These are phyloP conservation scores for Noccaea bulbosa DNA, from an alignment of 345 rosid genomes.

Conservation along the genomic window DNA sequence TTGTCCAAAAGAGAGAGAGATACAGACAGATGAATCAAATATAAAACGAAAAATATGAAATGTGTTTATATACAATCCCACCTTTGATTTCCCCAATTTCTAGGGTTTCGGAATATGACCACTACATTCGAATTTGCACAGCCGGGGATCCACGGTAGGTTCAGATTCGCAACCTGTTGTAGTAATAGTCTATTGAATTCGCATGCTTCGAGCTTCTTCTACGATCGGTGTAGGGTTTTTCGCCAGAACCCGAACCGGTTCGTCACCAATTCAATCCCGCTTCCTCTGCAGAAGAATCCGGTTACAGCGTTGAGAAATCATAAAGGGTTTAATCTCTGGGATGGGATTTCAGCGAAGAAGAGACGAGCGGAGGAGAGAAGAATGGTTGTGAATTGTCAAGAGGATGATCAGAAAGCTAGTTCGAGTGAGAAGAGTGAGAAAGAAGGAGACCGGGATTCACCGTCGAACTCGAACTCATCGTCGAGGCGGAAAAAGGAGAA, in stretches of 20 bases:
- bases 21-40: conserved; percentile 15
- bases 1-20: not conserved
- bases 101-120: conserved; percentile 55
- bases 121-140: conserved; percentile 48
- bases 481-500: conserved; percentile 61
- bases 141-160: conserved; percentile 43
- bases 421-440: conserved; percentile 50
- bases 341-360: conserved; percentile 44
- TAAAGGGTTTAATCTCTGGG: conserved; percentile 40
- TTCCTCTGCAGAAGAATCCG: conserved; percentile 34
- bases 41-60: not conserved
- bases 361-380: not conserved
- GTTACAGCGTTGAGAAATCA: conserved; percentile 21
- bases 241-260: conserved; percentile 46
- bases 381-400: conserved; percentile 67
- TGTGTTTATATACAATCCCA: not conserved
- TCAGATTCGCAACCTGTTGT: conserved; percentile 33
- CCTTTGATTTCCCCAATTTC: conserved; percentile 33
- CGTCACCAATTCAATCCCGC: conserved; percentile 38
- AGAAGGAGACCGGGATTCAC: conserved; percentile 48
- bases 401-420: conserved; percentile 59
- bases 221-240: conserved; percentile 51
- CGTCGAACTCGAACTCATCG: conserved; percentile 44
- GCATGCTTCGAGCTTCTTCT: conserved; percentile 45
- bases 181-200: conserved; percentile 43